These are phyloP conservation scores for Nannochloris sp. DNA, from an alignment of 139 green algal species.

Conservation along the genomic window DNA sequence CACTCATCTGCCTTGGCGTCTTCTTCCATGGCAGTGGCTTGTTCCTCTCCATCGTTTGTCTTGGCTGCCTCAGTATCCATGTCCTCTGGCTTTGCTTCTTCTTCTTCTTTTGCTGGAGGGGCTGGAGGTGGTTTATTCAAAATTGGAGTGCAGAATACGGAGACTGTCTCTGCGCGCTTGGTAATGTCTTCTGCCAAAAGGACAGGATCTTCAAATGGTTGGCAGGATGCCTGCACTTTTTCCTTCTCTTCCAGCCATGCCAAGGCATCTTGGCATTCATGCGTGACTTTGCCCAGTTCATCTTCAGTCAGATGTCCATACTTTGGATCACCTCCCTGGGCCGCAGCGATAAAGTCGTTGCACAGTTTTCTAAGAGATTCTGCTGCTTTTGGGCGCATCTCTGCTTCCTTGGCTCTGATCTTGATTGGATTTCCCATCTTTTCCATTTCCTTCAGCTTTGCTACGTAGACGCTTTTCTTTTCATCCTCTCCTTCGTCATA, in stretches of 20 bases:
- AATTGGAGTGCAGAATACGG: conserved; percentile 72
- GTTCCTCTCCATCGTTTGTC: neutral
- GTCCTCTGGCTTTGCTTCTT: neutral
- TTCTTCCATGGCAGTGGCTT: neutral
- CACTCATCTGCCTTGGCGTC: conserved; percentile 29
- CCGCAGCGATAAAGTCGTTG: conserved; percentile 45
- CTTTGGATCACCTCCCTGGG: conserved; percentile 30
- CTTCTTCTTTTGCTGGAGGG: conserved; percentile 14
- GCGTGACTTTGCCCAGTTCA: conserved; percentile 65
- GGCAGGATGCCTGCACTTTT: conserved; percentile 39
- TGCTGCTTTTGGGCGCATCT: conserved; percentile 17
- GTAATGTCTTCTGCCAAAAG: conserved; percentile 71
- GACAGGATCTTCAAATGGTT: conserved; percentile 56
- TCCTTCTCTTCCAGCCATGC: conserved; percentile 80
- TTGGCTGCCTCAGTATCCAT: neutral
- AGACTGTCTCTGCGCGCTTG: conserved; percentile 82
- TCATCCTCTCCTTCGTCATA: conserved; percentile 98
- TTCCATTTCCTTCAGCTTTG: conserved; percentile 83
- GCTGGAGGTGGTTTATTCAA: conserved; percentile 70
- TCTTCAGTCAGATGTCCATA: conserved; percentile 73
- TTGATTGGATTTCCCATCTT: conserved; percentile 59
- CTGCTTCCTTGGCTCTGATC: conserved; percentile 33
- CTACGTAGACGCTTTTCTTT: conserved; percentile 80
- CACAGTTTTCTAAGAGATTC: conserved; percentile 20
- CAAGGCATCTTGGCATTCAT: conserved; percentile 66